phyloP scores from a whole-genome alignment of 768 basidiomycete species.

The Mycena galericulata region DNA sequence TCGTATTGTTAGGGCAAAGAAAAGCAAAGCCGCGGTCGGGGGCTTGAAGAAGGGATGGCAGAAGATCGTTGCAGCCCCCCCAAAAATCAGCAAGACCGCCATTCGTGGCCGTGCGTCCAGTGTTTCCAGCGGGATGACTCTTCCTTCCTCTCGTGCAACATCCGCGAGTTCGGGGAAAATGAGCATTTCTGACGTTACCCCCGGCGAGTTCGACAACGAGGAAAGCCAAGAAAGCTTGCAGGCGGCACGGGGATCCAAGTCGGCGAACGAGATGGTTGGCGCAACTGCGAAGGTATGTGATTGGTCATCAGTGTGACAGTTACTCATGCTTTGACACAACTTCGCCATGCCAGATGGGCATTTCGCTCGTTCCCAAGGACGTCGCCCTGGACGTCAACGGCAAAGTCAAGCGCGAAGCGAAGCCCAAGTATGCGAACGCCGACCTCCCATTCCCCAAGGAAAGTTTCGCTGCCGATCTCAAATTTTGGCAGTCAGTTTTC shows the following conservation, averaged over 20 bases:
- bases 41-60: background rate
- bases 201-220: background rate
- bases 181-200: background rate
- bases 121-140: background rate
- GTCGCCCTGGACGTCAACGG: too few relatives aligned
- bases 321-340: too few relatives aligned
- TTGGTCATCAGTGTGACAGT: background rate
- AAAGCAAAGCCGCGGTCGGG: background rate
- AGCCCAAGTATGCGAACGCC: too few relatives aligned
- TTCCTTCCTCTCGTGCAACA: background rate
- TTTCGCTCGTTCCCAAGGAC: too few relatives aligned
- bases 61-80: background rate
- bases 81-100: background rate
- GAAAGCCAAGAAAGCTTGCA: background rate
- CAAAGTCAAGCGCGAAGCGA: too few relatives aligned
- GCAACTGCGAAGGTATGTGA: background rate
- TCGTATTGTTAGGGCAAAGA: background rate
- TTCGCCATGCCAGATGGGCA: too few relatives aligned
- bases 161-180: background rate
- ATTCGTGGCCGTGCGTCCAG: background rate
- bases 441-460: too few relatives aligned
- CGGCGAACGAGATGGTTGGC: background rate
- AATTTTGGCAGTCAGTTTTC: too few relatives aligned
- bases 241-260: background rate
- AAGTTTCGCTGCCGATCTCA: too few relatives aligned